A percentile compares a stretch with the other conserved stretches of the same genome.
Conservation (phyloP, 805 yeast species). For the Nakazawaea sp. region DNA sequence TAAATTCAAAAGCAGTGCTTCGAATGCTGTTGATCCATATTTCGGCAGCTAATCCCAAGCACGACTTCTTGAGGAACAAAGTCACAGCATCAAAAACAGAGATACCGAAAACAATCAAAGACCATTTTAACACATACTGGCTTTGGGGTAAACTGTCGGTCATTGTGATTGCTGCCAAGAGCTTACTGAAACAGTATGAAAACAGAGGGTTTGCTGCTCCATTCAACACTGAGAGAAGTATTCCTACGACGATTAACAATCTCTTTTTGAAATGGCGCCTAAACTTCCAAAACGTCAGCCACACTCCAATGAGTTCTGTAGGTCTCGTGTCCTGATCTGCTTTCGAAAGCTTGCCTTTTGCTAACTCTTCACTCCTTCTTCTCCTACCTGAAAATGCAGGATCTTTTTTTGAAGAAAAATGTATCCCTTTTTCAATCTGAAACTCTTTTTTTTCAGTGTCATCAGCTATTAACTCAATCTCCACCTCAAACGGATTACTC, state of each 20-base stretch:
- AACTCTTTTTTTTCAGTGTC: no score
- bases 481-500: no score
- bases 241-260: constrained; percentile 32
- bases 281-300: constrained; percentile 7
- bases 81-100: constrained; percentile 57
- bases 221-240: constrained; percentile 42
- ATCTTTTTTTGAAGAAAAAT: not conserved
- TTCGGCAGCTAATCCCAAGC: constrained; percentile 58
- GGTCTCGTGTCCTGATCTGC: no score
- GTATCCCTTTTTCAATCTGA: no score
- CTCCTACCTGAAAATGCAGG: no score
- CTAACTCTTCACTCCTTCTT: no score
- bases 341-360: no score
- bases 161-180: constrained; percentile 29
- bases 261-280: constrained; percentile 32
- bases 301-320: not conserved
- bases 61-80: constrained; percentile 40
- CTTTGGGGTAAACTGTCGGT: not conserved
- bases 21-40: constrained; percentile 56
- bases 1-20: constrained; percentile 34
- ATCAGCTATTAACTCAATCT: no score
- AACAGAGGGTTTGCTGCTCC: constrained; percentile 72
- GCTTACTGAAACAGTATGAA: constrained; percentile 67
- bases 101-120: constrained; percentile 54
- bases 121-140: constrained; percentile 39